Percentiles rank a stretch among this genome's conserved stretches.
These are phyloP conservation scores for Penicillium pulvis DNA, from an alignment of 495 filamentous ascomycete species.

Conservation along the genomic window DNA sequence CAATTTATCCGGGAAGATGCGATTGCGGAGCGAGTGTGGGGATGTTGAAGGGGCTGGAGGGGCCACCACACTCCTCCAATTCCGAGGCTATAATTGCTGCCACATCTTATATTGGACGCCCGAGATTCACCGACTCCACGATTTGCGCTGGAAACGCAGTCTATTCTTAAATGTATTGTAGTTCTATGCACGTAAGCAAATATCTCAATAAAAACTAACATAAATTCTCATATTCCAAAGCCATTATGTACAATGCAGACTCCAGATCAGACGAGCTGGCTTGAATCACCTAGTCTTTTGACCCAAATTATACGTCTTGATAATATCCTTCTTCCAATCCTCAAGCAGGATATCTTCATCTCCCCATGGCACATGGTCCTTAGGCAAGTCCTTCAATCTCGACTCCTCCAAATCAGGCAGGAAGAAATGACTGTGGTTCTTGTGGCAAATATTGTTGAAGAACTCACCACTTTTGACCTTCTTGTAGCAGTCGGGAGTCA, in stretches of 20 bases:
- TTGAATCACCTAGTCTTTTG: background rate
- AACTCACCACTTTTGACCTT: conserved; percentile 1
- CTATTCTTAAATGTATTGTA: too few species aligned
- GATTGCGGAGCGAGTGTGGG: conserved; percentile 1
- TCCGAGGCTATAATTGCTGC: too few species aligned
- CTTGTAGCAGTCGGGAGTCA: background rate
- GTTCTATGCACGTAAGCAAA: background rate
- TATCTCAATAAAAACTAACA: background rate
- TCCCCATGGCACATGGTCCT: background rate
- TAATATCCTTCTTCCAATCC: conserved; percentile 3
- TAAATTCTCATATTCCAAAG: background rate
- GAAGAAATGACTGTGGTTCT: background rate
- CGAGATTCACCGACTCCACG: too few species aligned
- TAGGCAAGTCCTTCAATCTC: conserved; percentile 1
- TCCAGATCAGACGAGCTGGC: background rate
- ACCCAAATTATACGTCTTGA: background rate
- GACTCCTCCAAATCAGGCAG: background rate
- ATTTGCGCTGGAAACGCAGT: too few species aligned
- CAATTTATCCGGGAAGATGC: background rate
- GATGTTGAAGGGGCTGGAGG: background rate
- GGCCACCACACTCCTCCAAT: background rate
- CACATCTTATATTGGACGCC: too few species aligned
- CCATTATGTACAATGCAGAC: background rate
- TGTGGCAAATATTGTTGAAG: background rate
- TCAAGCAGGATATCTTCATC: conserved; percentile 1